These are phyloP conservation scores for Cladobotryum mycophilum DNA, from an alignment of 2,329 filamentous ascomycete genomes.

Conservation along the genomic window DNA sequence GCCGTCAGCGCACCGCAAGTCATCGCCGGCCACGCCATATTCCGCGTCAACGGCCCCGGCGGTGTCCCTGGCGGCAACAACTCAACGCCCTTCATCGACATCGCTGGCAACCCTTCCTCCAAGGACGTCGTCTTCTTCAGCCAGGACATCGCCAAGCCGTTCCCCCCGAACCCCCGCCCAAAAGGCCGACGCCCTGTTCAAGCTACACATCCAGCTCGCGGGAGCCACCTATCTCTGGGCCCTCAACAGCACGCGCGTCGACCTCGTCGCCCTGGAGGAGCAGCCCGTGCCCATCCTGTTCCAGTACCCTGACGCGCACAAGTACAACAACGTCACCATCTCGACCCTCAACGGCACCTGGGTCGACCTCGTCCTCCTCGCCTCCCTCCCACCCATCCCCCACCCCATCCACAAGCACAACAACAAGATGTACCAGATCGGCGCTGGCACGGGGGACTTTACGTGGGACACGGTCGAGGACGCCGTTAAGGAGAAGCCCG, in stretches of 20 bases:
- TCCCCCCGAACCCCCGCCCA: slow-evolving; percentile 40
- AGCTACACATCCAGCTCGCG: slow-evolving; percentile 34
- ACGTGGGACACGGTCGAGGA: slow-evolving; percentile 48
- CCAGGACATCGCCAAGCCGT: slow-evolving; percentile 37
- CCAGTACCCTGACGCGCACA: slow-evolving; percentile 29
- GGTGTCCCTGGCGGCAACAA: slow-evolving; percentile 5
- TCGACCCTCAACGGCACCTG: slow-evolving; percentile 41
- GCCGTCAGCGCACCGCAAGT: slow-evolving; percentile 46
- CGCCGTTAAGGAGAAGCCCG: slow-evolving; percentile 39
- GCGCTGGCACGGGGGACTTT: slow-evolving; percentile 43
- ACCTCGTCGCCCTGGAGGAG: slow-evolving; percentile 31
- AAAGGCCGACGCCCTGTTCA: slow-evolving; percentile 39
- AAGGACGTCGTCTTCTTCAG: slow-evolving; percentile 38
- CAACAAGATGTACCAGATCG: slow-evolving; percentile 53
- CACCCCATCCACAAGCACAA: slow-evolving; percentile 62
- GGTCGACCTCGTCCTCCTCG: slow-evolving; percentile 50
- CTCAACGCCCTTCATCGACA: slow-evolving; percentile 41
- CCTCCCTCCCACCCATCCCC: slow-evolving; percentile 35
- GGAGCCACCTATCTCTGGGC: slow-evolving; percentile 48
- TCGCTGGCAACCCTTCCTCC: slow-evolving; percentile 39
- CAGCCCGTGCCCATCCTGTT: slow-evolving; percentile 38
- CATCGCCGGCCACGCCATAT: slow-evolving; percentile 44
- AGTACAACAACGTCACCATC: slow-evolving; percentile 41
- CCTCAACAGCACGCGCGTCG: slow-evolving; percentile 40
- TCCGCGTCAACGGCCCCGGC: slow-evolving; percentile 31